Percentiles rank a stretch among this genome's conserved stretches.
Conservation (phyloP, 2,329 filamentous ascomycete species). For the Fusarium tuaranense region DNA sequence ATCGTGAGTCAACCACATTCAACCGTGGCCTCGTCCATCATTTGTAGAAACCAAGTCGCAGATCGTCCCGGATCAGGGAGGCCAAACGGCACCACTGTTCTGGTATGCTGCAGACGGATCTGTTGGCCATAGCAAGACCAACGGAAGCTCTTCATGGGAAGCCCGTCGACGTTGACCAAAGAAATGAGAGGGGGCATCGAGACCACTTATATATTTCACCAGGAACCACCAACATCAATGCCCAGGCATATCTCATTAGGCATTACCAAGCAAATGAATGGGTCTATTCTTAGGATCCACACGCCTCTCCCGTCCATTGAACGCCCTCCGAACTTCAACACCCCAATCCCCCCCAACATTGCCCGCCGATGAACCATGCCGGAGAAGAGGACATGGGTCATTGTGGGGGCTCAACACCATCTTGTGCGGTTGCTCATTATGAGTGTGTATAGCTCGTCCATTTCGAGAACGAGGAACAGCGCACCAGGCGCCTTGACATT, state of each 20-base stretch:
- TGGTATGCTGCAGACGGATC: background rate
- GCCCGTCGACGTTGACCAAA: background rate
- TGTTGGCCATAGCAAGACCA: conserved; percentile 2
- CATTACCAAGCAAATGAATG: conserved; percentile 22
- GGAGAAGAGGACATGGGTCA: conserved; percentile 20
- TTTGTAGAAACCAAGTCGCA: conserved; percentile 1
- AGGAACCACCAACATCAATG: conserved; percentile 4
- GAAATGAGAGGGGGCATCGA: conserved; percentile 11
- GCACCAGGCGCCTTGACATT: background rate
- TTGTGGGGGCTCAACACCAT: conserved; percentile 26
- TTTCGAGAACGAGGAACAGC: conserved; percentile 7
- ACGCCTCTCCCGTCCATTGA: conserved; percentile 7
- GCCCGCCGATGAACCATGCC: conserved; percentile 28
- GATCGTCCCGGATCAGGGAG: background rate
- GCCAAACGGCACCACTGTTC: background rate
- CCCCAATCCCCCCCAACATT: conserved; percentile 17
- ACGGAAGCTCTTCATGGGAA: background rate
- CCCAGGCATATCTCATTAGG: conserved; percentile 4
- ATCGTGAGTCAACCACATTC: background rate
- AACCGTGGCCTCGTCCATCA: background rate
- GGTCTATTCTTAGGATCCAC: conserved; percentile 22
- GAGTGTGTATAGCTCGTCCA: conserved; percentile 7
- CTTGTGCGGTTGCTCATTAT: conserved; percentile 21
- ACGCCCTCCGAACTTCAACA: conserved; percentile 23
- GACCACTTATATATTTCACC: conserved; percentile 28